phyloP scores from a whole-genome alignment of 2,329 filamentous ascomycete genomes.

The Pestalotiopsis fici region DNA sequence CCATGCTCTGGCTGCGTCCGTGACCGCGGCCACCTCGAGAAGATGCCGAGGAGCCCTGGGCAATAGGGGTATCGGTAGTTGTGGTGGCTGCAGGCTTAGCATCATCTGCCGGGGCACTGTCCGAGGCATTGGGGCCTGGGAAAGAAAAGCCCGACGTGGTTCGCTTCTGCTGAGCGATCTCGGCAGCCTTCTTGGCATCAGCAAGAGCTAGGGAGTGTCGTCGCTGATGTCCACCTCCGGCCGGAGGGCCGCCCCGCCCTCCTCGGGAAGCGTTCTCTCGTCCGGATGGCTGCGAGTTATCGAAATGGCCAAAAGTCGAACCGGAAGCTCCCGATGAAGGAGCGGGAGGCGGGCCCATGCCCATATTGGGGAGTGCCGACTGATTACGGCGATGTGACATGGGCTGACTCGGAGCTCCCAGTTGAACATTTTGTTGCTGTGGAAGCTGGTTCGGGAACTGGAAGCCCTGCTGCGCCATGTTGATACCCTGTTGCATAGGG shows the following conservation, averaged over 20 bases:
- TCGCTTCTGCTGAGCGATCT: slow-evolving; percentile 93
- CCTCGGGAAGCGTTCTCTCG: slow-evolving; percentile 73
- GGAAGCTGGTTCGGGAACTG: slow-evolving; percentile 83
- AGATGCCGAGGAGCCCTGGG: slow-evolving; percentile 43
- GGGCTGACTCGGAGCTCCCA: slow-evolving; percentile 77
- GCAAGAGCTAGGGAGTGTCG: slow-evolving; percentile 92
- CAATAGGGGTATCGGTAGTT: slow-evolving; percentile 38
- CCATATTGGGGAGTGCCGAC: slow-evolving; percentile 91
- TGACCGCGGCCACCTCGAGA: slow-evolving; percentile 60
- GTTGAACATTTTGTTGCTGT: slow-evolving; percentile 67
- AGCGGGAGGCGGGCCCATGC: slow-evolving; percentile 84
- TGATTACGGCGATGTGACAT: slow-evolving; percentile 95
- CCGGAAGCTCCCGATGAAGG: slow-evolving; percentile 90
- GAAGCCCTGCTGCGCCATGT: slow-evolving; percentile 79
- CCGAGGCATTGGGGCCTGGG: slow-evolving; percentile 71
- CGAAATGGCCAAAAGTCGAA: slow-evolving; percentile 76
- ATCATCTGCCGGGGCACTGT: slow-evolving; percentile 59
- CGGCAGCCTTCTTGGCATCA: slow-evolving; percentile 96
- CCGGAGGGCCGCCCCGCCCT: slow-evolving; percentile 67
- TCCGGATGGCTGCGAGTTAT: slow-evolving; percentile 57
- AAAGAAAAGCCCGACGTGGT: slow-evolving; percentile 95
- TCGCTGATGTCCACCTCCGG: slow-evolving; percentile 81
- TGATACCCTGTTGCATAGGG: slow-evolving; percentile 78
- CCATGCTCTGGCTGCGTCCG: slow-evolving; percentile 90
- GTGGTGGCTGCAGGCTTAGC: slow-evolving; percentile 50